Base-by-base conservation (phyloP, 2,329 filamentous ascomycete genomes). In the Lomentospora prolificans region DNA sequence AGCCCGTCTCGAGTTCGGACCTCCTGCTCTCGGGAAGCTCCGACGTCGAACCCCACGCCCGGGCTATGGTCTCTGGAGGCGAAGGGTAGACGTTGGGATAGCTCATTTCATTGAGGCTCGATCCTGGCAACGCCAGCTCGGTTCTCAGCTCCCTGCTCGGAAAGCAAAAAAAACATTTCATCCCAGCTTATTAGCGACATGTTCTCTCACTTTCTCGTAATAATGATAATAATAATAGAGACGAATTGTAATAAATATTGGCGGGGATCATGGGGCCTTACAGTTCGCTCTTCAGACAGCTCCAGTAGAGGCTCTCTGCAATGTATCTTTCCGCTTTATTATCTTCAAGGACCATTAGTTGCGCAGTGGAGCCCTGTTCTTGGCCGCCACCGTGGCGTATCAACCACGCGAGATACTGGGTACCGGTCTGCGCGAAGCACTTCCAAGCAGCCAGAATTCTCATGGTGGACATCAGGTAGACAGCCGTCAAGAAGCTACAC, bases 281-380 rank as follows among this genome's bases (percentile, higher is more conserved):
- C 61, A 64, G 19, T 53, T 64, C 62, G 24, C 61, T 63, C 41
- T 64, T 64, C 4, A 63, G 52, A 28, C 62, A 64, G 31, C 61
- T 62, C 62, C 62, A 64, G 31, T 64, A 63, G 7, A 64, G 56
- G 31, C 62, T 64, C 36, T 64, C 59, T 25, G 61, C 61, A 25
- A 64, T 55, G 22, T 61, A 55, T n/a, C 56, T 39, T 12, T 62
- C 57, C 12, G n/a, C 44, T 33, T 4, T 41, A 46, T 12, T 48
- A 9, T 7, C 12, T 41, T n/a, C 8, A 9, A 2, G 24, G 41
- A 6, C 12, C 7, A 33, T 33, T 33, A 6, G 12, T 33, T 6
- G 30, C 30, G 30, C 12, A n/a, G n/a, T 12, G 30, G 30, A 12
- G 30, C 30, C 30, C 30, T 33, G 30, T 6, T 33, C 30, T 33